A percentile compares a stretch with the other conserved stretches of the same genome.
phyloP scores from a whole-genome alignment of 1,139 yeast genomes.

The Scheffersomyces titani region DNA sequence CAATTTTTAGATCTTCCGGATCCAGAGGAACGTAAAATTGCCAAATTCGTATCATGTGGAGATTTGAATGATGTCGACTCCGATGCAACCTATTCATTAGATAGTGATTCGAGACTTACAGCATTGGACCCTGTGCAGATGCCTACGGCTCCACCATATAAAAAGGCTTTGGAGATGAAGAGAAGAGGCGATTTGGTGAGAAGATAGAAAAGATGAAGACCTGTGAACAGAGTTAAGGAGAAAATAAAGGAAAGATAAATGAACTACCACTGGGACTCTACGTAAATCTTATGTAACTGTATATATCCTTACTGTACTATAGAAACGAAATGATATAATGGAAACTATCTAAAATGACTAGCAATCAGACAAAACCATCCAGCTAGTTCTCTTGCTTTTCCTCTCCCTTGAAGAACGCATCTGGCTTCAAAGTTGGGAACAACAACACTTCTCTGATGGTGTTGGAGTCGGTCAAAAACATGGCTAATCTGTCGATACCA shows the following conservation, averaged over 20 bases:
- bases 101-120: conserved; percentile 33
- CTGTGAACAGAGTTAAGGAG: background rate
- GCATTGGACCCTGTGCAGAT: conserved; percentile 87
- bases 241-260: too few species aligned
- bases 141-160: conserved; percentile 97
- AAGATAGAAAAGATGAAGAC: conserved; percentile 10
- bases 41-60: conserved; percentile 93
- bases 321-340: background rate
- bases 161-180: conserved; percentile 84
- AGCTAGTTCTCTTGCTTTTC: conserved; percentile 16
- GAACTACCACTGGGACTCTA: background rate
- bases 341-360: background rate
- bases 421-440: conserved; percentile 99
- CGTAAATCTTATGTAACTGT: background rate
- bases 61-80: conserved; percentile 85
- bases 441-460: conserved; percentile 96
- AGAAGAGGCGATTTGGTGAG: conserved; percentile 61
- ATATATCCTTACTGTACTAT: background rate
- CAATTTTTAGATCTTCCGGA: conserved; percentile 42
- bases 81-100: conserved; percentile 88
- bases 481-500: conserved; percentile 97
- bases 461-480: conserved; percentile 96
- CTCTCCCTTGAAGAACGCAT: conserved; percentile 50
- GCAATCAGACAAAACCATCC: background rate
- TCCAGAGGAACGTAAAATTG: conserved; percentile 67